Percentiles rank a stretch among this genome's conserved stretches.
Evolutionary conservation across 1,284 basidiomycete genomes (phyloP).

Genomic region (Pyrrhoderma lamaoense): DNA sequence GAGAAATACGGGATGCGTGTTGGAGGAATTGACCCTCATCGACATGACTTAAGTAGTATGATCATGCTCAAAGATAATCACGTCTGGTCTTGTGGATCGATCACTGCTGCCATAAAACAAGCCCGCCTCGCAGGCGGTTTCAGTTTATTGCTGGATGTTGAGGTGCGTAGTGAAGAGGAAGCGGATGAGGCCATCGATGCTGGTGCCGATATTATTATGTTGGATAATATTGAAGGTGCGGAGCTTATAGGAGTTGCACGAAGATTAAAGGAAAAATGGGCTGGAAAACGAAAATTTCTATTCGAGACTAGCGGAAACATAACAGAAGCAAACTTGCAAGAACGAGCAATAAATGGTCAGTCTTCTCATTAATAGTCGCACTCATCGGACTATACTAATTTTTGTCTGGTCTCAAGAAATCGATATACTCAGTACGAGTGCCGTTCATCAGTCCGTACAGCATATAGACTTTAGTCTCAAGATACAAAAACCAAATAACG

Average conservation of each 20-base stretch:
- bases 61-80: slow-evolving; percentile 99
- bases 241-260: slow-evolving; percentile 64
- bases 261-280: slow-evolving; percentile 70
- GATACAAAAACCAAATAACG: slow-evolving; percentile 58
- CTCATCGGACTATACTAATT: neutral
- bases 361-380: neutral
- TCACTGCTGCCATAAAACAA: slow-evolving; percentile 78
- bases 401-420: slow-evolving; percentile 53
- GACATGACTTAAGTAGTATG: slow-evolving; percentile 97
- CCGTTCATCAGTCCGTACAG: slow-evolving; percentile 85
- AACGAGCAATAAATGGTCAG: slow-evolving; percentile 69
- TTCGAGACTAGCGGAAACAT: slow-evolving; percentile 92
- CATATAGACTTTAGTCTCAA: slow-evolving; percentile 94
- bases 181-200: slow-evolving; percentile 95
- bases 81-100: slow-evolving; percentile 91
- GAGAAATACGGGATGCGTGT: slow-evolving; percentile 99
- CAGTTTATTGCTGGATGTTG: slow-evolving; percentile 89
- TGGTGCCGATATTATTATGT: slow-evolving; percentile 96
- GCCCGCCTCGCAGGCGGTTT: slow-evolving; percentile 91
- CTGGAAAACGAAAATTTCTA: slow-evolving; percentile 72
- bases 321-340: slow-evolving; percentile 74
- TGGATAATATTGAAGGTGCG: slow-evolving; percentile 88
- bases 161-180: slow-evolving; percentile 84
- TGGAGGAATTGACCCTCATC: slow-evolving; percentile 92
- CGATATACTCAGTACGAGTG: slow-evolving; percentile 89